phyloP scores from a whole-genome alignment of 768 basidiomycete genomes.

The Tricholoma terreum region DNA sequence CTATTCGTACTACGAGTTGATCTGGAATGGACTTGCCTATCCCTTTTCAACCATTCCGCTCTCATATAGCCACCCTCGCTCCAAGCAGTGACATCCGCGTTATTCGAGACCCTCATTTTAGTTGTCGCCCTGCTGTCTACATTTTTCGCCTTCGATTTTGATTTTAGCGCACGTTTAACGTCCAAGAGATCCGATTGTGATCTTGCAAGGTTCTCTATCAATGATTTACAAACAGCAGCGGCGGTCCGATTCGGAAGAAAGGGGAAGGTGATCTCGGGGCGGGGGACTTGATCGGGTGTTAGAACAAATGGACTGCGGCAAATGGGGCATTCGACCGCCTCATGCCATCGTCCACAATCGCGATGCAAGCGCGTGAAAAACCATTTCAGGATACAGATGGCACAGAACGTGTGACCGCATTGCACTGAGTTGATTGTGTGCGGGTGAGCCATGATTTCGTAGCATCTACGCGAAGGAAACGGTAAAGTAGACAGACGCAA shows the following conservation, averaged over 20 bases:
- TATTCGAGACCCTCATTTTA: constrained; percentile 29
- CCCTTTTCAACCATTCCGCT: constrained; percentile 58
- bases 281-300: constrained; percentile 51
- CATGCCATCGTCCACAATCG: constrained; percentile 65
- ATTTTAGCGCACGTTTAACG: constrained; percentile 35
- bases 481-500: neutral
- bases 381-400: constrained; percentile 64
- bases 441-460: constrained; percentile 62
- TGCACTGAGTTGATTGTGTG: constrained; percentile 49
- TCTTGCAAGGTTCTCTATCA: constrained; percentile 46
- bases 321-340: constrained; percentile 63
- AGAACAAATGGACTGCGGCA: constrained; percentile 54
- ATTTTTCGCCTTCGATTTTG: constrained; percentile 17
- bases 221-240: constrained; percentile 47
- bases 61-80: constrained; percentile 46
- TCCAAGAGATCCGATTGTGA: constrained; percentile 32
- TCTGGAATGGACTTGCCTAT: constrained; percentile 37
- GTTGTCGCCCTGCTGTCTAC: constrained; percentile 36
- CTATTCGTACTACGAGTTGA: neutral
- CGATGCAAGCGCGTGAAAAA: constrained; percentile 65
- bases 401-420: constrained; percentile 71
- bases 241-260: constrained; percentile 63
- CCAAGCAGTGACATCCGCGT: constrained; percentile 46
- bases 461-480: constrained; percentile 44
- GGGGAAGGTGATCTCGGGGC: constrained; percentile 50